phyloP scores from a whole-genome alignment of 148 eudicot genomes.

The Chenopodium berlandieri region DNA sequence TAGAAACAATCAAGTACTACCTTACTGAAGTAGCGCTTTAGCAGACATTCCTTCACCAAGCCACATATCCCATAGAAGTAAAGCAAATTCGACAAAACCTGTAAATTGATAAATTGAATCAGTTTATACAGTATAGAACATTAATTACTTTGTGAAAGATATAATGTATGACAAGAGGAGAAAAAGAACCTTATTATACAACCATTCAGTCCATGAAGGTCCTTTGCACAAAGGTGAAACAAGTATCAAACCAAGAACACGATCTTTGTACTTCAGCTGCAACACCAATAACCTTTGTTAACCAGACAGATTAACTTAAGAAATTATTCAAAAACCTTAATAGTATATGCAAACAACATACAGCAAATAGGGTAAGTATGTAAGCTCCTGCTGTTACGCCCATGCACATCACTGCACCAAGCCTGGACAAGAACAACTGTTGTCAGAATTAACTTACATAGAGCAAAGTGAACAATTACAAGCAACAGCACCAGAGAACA shows the following conservation, averaged over 20 bases:
- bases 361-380: conserved; percentile 50
- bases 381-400: conserved; percentile 59
- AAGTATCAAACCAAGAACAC: conserved; percentile 91
- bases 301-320: conserved; percentile 3
- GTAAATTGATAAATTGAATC: conserved; percentile 20
- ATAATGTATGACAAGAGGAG: background rate
- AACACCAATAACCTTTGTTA: conserved; percentile 23
- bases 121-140: background rate
- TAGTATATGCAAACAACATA: conserved; percentile 21
- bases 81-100: conserved; percentile 86
- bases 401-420: conserved; percentile 57
- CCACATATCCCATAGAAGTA: conserved; percentile 88
- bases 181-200: conserved; percentile 71
- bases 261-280: conserved; percentile 79
- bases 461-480: background rate
- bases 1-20: conserved; percentile 29
- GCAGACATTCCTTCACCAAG: conserved; percentile 80
- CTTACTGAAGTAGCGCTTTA: conserved; percentile 94
- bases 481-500: background rate
- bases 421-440: conserved; percentile 32
- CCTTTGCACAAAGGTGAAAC: conserved; percentile 89
- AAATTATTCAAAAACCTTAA: background rate
- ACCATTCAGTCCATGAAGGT: conserved; percentile 97
- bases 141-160: background rate
- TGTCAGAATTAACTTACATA: conserved; percentile 16